phyloP scores from a whole-genome alignment of 2,329 filamentous ascomycete species.

The Colletotrichum endophyticum region DNA sequence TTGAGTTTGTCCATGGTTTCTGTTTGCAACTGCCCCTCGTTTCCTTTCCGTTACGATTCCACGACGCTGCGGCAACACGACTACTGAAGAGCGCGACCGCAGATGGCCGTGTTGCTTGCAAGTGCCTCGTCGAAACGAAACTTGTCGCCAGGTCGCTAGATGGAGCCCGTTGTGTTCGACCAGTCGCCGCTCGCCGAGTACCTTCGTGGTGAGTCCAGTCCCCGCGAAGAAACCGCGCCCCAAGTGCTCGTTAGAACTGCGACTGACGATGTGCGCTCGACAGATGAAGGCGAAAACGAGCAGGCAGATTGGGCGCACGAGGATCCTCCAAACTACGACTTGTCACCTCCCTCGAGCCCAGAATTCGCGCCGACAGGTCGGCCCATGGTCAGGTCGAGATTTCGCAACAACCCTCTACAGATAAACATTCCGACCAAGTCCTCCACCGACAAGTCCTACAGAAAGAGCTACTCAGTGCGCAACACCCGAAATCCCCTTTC shows the following conservation, averaged over 20 bases:
- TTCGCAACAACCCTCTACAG: conserved; percentile 52
- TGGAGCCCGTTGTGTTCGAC: conserved; percentile 90
- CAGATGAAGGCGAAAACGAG: conserved; percentile 57
- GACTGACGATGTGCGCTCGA: conserved; percentile 23
- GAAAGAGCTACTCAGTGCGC: conserved; percentile 57
- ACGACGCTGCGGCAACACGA: conserved; percentile 5
- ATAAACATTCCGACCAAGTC: conserved; percentile 44
- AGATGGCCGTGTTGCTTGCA: conserved; percentile 22
- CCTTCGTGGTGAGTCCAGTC: conserved; percentile 74
- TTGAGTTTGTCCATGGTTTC: neutral
- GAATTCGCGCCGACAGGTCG: conserved; percentile 63
- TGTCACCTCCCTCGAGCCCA: conserved; percentile 53
- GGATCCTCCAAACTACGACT: conserved; percentile 39
- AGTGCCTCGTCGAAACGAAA: conserved; percentile 9
- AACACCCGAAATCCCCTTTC: neutral
- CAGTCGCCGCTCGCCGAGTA: conserved; percentile 88
- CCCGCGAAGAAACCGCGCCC: neutral
- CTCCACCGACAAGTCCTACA: conserved; percentile 46
- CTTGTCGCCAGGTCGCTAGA: conserved; percentile 37
- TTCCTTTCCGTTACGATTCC: neutral
- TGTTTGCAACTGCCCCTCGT: neutral
- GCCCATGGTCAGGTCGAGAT: conserved; percentile 58
- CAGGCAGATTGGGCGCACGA: conserved; percentile 51
- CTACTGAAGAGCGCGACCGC: neutral
- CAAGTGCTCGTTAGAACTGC: conserved; percentile 1